Evolutionary conservation across 257 asterid species (phyloP).

Genomic region (Solanum rostratum): DNA sequence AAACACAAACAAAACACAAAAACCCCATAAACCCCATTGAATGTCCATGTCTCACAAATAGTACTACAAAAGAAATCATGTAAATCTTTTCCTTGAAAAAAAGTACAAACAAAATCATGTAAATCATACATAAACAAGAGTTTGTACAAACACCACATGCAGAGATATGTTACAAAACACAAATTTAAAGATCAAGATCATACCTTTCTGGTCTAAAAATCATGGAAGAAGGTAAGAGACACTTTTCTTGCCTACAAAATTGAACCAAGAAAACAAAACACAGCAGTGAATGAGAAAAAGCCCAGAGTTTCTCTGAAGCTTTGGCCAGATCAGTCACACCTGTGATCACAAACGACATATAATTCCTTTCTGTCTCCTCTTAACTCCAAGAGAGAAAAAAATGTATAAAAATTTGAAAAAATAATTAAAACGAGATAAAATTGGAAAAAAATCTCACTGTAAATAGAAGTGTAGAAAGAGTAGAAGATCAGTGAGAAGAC

Average conservation of each 20-base stretch:
- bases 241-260: background rate
- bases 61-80: background rate
- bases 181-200: background rate
- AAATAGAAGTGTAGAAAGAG: background rate
- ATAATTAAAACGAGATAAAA: background rate
- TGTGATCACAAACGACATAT: slow-evolving; percentile 5
- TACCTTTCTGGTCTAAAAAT: slow-evolving; percentile 18
- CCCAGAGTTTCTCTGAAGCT: background rate
- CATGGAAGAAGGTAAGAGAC: slow-evolving; percentile 10
- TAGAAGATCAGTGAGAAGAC: background rate
- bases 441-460: background rate
- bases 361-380: background rate
- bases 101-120: background rate
- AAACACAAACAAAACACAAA: background rate
- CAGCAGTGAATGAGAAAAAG: background rate
- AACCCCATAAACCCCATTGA: slow-evolving; percentile 1
- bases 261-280: background rate
- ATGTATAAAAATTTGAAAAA: background rate
- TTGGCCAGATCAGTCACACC: slow-evolving; percentile 1
- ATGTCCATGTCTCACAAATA: background rate
- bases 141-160: background rate
- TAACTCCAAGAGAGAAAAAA: background rate
- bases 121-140: background rate
- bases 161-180: background rate
- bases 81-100: background rate